phyloP scores from a whole-genome alignment of 306 rosid genomes.

The Vigna trinervia region DNA sequence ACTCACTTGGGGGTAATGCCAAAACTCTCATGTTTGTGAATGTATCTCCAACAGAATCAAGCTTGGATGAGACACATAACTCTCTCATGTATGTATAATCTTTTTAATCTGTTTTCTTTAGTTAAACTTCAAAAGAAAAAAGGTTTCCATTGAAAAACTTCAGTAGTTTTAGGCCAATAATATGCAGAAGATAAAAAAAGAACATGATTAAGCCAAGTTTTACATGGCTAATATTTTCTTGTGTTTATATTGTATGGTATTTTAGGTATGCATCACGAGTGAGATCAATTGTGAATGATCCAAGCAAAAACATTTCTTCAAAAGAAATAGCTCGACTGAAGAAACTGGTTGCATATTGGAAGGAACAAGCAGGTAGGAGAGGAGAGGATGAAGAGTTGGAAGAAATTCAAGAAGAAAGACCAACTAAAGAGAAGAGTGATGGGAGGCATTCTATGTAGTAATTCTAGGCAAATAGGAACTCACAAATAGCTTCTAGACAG shows the following conservation, averaged over 20 bases:
- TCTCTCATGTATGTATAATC: constrained; percentile 75
- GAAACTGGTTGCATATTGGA: constrained; percentile 81
- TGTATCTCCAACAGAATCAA: constrained; percentile 83
- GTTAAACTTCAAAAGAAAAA: background rate
- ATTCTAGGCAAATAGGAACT: constrained; percentile 23
- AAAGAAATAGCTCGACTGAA: constrained; percentile 88
- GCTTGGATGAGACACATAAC: constrained; percentile 90
- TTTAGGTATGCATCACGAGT: constrained; percentile 92
- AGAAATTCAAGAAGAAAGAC: constrained; percentile 78
- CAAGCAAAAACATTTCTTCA: constrained; percentile 81
- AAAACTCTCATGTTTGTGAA: constrained; percentile 97
- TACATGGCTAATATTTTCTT: background rate
- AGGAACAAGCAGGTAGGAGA: constrained; percentile 90
- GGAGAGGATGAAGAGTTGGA: constrained; percentile 87
- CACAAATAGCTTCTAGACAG: background rate
- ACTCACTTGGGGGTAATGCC: constrained; percentile 95
- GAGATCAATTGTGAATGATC: constrained; percentile 91
- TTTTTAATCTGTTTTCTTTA: background rate
- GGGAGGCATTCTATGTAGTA: constrained; percentile 73
- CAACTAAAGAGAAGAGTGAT: constrained; percentile 64
- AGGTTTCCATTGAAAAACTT: background rate
- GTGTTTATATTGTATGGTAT: constrained; percentile 5
- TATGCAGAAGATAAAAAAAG: too few species aligned
- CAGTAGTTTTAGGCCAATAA: background rate
- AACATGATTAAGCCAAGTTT: background rate